phyloP scores from a whole-genome alignment of 169 alveolate genomes.

The Plasmodium gaboni region DNA sequence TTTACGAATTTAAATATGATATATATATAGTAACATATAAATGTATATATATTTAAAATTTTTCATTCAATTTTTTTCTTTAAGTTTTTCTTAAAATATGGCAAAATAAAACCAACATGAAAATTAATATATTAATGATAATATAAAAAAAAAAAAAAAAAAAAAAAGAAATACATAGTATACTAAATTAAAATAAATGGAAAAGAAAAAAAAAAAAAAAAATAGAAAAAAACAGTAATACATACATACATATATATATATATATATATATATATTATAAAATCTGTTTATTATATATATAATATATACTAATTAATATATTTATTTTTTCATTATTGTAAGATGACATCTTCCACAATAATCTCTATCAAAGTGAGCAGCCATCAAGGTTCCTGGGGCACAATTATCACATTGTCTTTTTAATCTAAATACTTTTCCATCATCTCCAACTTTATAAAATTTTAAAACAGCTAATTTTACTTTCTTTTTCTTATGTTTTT shows the following conservation, averaged over 20 bases:
- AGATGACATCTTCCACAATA: slow-evolving; percentile 98
- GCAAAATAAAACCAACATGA: too few relatives aligned
- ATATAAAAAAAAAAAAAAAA: too few relatives aligned
- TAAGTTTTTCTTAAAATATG: too few relatives aligned
- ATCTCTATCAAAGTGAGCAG: slow-evolving; percentile 97
- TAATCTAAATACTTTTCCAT: slow-evolving; percentile 94
- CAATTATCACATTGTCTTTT: slow-evolving; percentile 97
- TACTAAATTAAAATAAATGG: neutral
- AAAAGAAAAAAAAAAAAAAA: slow-evolving; percentile 11
- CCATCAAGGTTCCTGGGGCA: slow-evolving; percentile 99
- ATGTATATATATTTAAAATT: too few relatives aligned
- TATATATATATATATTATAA: neutral
- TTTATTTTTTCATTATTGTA: slow-evolving; percentile 89
- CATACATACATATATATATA: neutral
- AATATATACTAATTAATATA: slow-evolving; percentile 8
- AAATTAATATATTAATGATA: too few relatives aligned
- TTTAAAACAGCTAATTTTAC: slow-evolving; percentile 97
- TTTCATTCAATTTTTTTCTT: too few relatives aligned
- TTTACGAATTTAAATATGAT: too few relatives aligned
- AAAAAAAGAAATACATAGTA: too few relatives aligned
- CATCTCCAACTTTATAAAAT: slow-evolving; percentile 96
- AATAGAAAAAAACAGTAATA: slow-evolving; percentile 7
- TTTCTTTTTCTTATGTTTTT: slow-evolving; percentile 98
- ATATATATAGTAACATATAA: too few relatives aligned
- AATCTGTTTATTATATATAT: neutral